These are phyloP conservation scores for Brassica nigra DNA, from an alignment of 345 rosid species.

Conservation along the genomic window DNA sequence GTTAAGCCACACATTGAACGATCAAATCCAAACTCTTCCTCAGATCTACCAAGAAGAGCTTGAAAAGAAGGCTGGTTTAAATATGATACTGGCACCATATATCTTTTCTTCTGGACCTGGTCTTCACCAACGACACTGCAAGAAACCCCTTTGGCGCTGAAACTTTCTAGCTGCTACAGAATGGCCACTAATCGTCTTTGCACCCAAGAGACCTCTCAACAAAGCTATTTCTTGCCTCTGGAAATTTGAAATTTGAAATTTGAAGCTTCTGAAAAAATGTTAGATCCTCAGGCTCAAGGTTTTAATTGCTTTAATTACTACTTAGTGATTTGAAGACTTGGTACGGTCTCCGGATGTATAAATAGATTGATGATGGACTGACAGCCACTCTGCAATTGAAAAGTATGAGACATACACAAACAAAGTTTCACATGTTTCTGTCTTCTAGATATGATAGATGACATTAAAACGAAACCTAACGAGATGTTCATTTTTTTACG, in stretches of 20 bases:
- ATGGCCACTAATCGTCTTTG: slow-evolving; percentile 6
- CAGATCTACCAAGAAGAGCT: slow-evolving; percentile 46
- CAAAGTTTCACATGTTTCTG: slow-evolving; percentile 23
- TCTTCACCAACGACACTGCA: slow-evolving; percentile 43
- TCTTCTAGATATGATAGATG: not conserved
- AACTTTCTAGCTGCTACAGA: slow-evolving; percentile 15
- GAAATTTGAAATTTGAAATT: not conserved
- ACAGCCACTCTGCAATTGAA: not conserved
- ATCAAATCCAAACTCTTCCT: slow-evolving; percentile 53
- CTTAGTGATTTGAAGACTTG: slow-evolving; percentile 8
- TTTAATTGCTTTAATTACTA: not conserved
- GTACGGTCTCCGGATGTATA: slow-evolving; percentile 13
- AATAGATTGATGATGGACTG: slow-evolving; percentile 11
- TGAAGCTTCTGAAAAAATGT: not conserved
- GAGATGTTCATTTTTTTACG: not conserved
- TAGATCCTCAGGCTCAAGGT: not conserved
- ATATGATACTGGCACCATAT: slow-evolving; percentile 46
- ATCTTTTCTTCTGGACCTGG: slow-evolving; percentile 43
- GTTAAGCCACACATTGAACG: slow-evolving; percentile 59
- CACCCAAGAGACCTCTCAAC: slow-evolving; percentile 7
- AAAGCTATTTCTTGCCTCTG: slow-evolving; percentile 17
- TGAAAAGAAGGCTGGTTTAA: slow-evolving; percentile 48
- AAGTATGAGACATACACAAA: not conserved
- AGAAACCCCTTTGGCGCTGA: slow-evolving; percentile 44
- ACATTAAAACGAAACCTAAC: not conserved